phyloP scores from a whole-genome alignment of 208 protist species.

The Naegleria lovaniensis region DNA sequence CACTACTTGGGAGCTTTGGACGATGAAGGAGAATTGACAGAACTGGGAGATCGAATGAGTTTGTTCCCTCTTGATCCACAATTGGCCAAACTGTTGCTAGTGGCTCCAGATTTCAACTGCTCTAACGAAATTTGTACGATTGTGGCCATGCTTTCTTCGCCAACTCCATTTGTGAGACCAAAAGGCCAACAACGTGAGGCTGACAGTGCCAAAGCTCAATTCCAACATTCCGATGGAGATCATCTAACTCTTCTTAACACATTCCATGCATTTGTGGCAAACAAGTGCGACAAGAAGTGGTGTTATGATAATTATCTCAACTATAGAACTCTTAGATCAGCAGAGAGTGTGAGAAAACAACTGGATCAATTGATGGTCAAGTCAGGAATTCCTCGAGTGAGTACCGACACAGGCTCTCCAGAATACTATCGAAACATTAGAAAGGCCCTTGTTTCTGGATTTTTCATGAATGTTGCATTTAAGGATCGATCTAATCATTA shows the following conservation, averaged over 20 bases:
- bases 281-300: conserved; percentile 45
- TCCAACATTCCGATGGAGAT: conserved; percentile 60
- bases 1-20: conserved; percentile 64
- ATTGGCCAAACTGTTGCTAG: conserved; percentile 59
- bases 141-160: conserved; percentile 54
- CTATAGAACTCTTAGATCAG: conserved; percentile 60
- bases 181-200: conserved; percentile 60
- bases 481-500: conserved; percentile 68
- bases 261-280: conserved; percentile 44
- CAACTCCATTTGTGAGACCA: conserved; percentile 62
- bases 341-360: conserved; percentile 69
- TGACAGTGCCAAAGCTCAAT: conserved; percentile 51
- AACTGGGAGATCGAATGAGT: conserved; percentile 65
- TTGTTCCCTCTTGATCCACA: conserved; percentile 71
- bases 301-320: conserved; percentile 82
- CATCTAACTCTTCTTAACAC: conserved; percentile 78
- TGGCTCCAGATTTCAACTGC: conserved; percentile 49
- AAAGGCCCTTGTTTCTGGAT: conserved; percentile 58
- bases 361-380: conserved; percentile 46
- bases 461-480: conserved; percentile 79
- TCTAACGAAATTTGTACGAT: conserved; percentile 66
- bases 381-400: conserved; percentile 51
- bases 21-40: conserved; percentile 50
- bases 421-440: conserved; percentile 73
- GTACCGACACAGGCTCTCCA: not conserved